Evolutionary conservation across 352 stramenopile species (phyloP), one percentile per base, ranked within the genome.

Genomic region (Pythium biforme): DNA sequence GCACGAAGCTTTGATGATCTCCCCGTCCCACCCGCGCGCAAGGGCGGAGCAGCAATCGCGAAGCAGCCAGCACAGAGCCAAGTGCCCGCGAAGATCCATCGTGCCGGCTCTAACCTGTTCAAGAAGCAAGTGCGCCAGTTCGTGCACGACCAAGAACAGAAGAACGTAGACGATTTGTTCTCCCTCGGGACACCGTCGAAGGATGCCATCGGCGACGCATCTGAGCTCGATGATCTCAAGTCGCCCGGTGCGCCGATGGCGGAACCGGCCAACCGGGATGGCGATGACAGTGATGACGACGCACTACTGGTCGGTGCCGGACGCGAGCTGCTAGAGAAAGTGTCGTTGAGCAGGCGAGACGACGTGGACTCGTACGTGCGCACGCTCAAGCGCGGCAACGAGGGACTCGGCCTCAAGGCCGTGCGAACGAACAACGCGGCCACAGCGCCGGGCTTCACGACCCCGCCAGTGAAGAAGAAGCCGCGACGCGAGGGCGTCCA

Each of bases 61-160:
- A 41, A 57, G 41, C 40, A 37, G 31, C 51, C 15, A 29, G 53
- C 22, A 9, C 26, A 27, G 20, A 51, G 15, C 11, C 50, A 62
- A 33, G 49, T 51, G 17, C 69, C 76, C 15, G 56, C 60, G 15
- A 90, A 92, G 53, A 77, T 92, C 31, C 71, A 79, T 19, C 81
- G 83, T 8, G 77, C 82, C 22, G 83, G 83, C 14, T 88, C 81
- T 20, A 92, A 91, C 40, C 72, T 82, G 50, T 92, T 90, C 59
- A 92, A 92, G 64, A 90, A 92, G 48, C 83, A 92, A 81, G 83
- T 92, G 47, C 83, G 83, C 31, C 64, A 89, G 50, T 92, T 92
- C 55, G 78, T 92, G 2, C 67, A 86, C 59, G 64, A 91, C 67
- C 87, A 89, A 56, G 83, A 92, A 59, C 79, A 90, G 46, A 88